Base-by-base conservation (phyloP, 441 rosid genomes). In the Adansonia rubrostipa region DNA sequence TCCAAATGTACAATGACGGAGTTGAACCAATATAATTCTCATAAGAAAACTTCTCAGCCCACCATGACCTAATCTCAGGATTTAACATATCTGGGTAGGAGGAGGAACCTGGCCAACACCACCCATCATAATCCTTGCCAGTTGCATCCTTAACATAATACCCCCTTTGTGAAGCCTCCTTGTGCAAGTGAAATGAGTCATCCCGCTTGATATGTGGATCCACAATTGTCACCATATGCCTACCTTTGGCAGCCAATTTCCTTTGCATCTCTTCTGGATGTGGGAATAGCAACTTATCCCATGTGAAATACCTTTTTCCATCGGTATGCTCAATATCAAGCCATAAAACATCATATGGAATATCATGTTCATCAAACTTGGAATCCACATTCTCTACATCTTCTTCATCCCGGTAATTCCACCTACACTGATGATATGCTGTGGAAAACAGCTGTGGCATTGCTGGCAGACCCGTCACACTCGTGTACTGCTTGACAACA, bases 31-130 rank as follows among this genome's bases (percentile, higher is more conserved):
- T 87, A 84, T 97, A 97, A 77, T 87, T 91, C 73, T 88, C 82
- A 78, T 84, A 90, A 1, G 94, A 95, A 86, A 97, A 94, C 82
- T 85, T 90, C 51, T 90, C 92, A 78, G 85, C 85, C 98, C 98
- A 97, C 99, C 99, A 97, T 4, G 92, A 80, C 76, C 99, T 92
- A 79, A 97, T 89, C 89, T 91, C 96, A 0, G 97, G 95, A 87
- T 86, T 93, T 84, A 92, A 62, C 91, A 89, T 85, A 85, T 97
- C 99, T 68, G 79, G 75, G 82, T 97, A 97, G 6, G 98, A 97
- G 3, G 98, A 92, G 2, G 99, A 94, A 81, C 98, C 99, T 60
- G 98, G 89, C 99, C 99, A 97, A 83, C 98, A 97, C 99, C 99
- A 97, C 60, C 99, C 99, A 80, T 93, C 98, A 89, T 75, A 95